Percentiles rank a stretch among this genome's conserved stretches.
Conservation (phyloP, 2,329 filamentous ascomycete species). For the Botrytis elliptica region DNA sequence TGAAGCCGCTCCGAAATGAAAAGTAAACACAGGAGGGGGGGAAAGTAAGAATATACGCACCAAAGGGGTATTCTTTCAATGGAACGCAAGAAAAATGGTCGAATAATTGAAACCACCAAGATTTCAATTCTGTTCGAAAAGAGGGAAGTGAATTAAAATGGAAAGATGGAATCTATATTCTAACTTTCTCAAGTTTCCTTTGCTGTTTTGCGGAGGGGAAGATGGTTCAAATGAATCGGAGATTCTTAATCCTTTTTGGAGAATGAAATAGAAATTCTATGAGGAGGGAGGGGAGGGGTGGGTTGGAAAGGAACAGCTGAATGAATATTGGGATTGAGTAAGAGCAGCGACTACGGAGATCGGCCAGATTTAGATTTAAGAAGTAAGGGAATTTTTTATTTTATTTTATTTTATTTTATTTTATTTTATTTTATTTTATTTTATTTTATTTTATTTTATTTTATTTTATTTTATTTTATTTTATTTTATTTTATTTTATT, state of each 20-base stretch:
- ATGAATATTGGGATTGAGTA: not conserved
- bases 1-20: slow-evolving; percentile 6
- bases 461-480: not conserved
- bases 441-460: not conserved
- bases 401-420: not conserved
- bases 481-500: not conserved
- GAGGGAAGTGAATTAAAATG: not conserved
- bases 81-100: not conserved
- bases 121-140: slow-evolving; percentile 1
- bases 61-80: slow-evolving; percentile 11
- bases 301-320: not conserved
- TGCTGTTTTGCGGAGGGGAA: not conserved
- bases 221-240: slow-evolving; percentile 4
- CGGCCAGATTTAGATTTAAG: not conserved
- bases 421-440: not conserved
- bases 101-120: not conserved
- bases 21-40: not conserved
- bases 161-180: slow-evolving; percentile 3
- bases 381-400: not conserved
- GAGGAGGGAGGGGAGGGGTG: not conserved
- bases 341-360: slow-evolving; percentile 4
- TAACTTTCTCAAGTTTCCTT: not conserved
- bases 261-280: slow-evolving; percentile 7
- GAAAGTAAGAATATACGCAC: slow-evolving; percentile 8
- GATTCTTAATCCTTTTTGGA: not conserved